These are phyloP conservation scores for Daldinia caldariorum DNA, from an alignment of 495 filamentous ascomycete species.

Conservation along the genomic window DNA sequence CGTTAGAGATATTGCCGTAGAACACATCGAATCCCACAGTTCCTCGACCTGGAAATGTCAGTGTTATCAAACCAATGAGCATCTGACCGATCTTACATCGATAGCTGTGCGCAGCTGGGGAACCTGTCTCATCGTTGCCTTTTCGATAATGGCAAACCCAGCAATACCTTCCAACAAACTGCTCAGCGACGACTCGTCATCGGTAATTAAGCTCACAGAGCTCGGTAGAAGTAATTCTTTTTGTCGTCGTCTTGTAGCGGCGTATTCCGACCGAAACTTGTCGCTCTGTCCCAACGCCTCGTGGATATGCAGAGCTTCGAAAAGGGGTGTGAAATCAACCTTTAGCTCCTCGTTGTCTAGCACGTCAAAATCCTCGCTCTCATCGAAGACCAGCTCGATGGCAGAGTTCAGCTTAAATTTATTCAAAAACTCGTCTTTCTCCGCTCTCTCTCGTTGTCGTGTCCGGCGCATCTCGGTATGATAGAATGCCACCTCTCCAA, in stretches of 20 bases:
- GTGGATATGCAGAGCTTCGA: constrained; percentile 96
- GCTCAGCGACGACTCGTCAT: constrained; percentile 78
- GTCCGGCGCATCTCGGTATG: constrained; percentile 88
- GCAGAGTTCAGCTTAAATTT: constrained; percentile 94
- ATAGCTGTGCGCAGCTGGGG: constrained; percentile 81
- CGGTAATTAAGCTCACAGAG: constrained; percentile 76
- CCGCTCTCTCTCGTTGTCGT: constrained; percentile 81
- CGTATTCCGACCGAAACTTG: constrained; percentile 89
- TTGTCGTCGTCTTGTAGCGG: constrained; percentile 85
- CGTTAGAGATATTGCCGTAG: constrained; percentile 81
- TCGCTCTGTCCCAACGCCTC: constrained; percentile 93
- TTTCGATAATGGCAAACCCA: constrained; percentile 96
- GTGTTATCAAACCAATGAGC: constrained; percentile 12
- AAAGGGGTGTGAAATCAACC: constrained; percentile 87
- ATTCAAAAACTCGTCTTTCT: constrained; percentile 73
- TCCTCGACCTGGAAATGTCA: constrained; percentile 78
- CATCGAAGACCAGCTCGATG: constrained; percentile 93
- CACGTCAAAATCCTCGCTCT: constrained; percentile 93
- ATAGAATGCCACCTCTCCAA: constrained; percentile 97
- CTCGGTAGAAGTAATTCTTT: constrained; percentile 87
- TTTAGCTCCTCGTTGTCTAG: constrained; percentile 92
- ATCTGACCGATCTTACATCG: constrained; percentile 69
- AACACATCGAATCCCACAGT: constrained; percentile 98
- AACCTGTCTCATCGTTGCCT: constrained; percentile 86
- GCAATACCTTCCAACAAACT: constrained; percentile 91